These are phyloP conservation scores for Syzygium grande DNA, from an alignment of 345 rosid genomes.

Conservation along the genomic window DNA sequence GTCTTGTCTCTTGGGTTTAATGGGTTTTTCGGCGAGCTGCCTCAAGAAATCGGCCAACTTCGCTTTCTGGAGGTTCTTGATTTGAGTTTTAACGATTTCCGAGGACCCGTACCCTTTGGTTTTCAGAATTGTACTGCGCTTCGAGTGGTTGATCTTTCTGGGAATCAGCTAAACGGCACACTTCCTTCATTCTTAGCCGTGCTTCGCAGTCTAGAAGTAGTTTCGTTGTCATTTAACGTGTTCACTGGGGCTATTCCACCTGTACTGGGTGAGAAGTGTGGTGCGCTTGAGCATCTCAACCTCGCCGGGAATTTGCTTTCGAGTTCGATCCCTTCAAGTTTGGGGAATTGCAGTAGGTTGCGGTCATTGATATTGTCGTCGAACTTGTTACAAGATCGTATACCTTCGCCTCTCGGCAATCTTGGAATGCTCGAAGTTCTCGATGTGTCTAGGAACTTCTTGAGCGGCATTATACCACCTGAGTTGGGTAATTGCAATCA, in stretches of 20 bases:
- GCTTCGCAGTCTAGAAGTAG: constrained; percentile 11
- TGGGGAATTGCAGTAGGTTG: constrained; percentile 31
- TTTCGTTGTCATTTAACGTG: constrained; percentile 25
- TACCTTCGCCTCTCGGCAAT: constrained; percentile 22
- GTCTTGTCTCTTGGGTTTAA: constrained; percentile 32
- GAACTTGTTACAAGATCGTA: constrained; percentile 27
- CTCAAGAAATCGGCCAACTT: constrained; percentile 29
- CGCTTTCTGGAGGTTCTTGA: constrained; percentile 33
- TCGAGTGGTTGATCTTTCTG: constrained; percentile 27
- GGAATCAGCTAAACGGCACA: constrained; percentile 31
- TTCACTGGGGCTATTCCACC: constrained; percentile 25
- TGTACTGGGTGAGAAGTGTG: constrained; percentile 25
- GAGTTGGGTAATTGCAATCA: constrained; percentile 26
- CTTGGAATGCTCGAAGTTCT: constrained; percentile 34
- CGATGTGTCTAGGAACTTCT: constrained; percentile 32
- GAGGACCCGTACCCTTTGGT: constrained; percentile 19
- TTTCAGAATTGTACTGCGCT: constrained; percentile 26
- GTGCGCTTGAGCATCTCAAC: constrained; percentile 26
- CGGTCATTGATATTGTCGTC: constrained; percentile 27
- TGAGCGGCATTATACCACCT: constrained; percentile 34
- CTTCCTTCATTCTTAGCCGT: constrained; percentile 14
- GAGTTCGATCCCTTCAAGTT: constrained; percentile 27
- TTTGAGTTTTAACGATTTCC: constrained; percentile 38
- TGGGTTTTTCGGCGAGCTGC: constrained; percentile 28
- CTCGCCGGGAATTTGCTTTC: constrained; percentile 26